A percentile compares a stretch with the other conserved stretches of the same genome.
Conservation (phyloP, 768 basidiomycete genomes). For the Mycena epipterygia region DNA sequence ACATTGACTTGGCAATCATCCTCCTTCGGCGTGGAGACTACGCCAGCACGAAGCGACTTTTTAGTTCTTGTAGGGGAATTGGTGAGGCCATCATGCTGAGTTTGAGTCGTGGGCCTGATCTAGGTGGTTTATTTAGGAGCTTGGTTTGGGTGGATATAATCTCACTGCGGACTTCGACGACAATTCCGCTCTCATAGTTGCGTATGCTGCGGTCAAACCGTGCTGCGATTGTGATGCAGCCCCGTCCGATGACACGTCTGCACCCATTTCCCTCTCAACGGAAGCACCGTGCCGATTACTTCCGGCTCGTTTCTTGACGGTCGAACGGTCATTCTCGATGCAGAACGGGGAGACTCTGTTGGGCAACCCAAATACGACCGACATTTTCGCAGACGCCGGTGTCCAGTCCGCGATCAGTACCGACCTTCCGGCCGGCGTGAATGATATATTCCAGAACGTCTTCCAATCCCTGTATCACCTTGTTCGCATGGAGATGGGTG, state of each 20-base stretch:
- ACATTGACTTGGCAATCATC: neutral
- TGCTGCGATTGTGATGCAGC: neutral
- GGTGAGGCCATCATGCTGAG: too few species aligned
- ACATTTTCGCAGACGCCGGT: neutral
- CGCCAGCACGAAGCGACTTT: too few species aligned
- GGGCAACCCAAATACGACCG: neutral
- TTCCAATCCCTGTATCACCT: constrained; percentile 11
- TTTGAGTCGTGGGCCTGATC: too few species aligned
- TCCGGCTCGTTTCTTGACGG: neutral
- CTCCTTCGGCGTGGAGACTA: too few species aligned
- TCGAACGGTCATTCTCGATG: neutral
- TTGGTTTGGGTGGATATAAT: too few species aligned
- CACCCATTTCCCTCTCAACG: neutral
- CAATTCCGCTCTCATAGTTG: too few species aligned
- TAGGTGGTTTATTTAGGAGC: too few species aligned
- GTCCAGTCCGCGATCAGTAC: neutral
- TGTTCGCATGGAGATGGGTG: constrained; percentile 6
- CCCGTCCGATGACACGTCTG: neutral
- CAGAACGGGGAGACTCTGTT: neutral
- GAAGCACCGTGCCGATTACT: neutral
- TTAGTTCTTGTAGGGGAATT: too few species aligned
- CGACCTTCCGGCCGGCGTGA: neutral
- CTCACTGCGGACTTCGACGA: too few species aligned
- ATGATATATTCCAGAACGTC: neutral
- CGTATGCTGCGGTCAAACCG: neutral